phyloP scores from a whole-genome alignment of 257 asterid genomes.

The Plantago major region DNA sequence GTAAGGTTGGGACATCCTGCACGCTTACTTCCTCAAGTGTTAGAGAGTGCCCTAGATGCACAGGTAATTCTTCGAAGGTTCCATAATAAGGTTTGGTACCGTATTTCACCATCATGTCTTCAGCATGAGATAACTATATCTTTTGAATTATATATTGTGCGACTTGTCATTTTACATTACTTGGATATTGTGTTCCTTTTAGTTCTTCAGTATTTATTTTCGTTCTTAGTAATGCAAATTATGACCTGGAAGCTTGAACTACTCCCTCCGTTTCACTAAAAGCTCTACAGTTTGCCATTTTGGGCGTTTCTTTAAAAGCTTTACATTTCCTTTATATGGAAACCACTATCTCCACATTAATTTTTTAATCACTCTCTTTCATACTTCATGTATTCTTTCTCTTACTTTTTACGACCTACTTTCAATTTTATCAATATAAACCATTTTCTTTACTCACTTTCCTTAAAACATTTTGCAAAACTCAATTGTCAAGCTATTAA shows the following conservation, averaged over 20 bases:
- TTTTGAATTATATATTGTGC: constrained; percentile 12
- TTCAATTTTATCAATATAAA: no score
- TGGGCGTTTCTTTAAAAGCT: no score
- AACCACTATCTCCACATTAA: no score
- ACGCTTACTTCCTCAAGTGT: constrained; percentile 91
- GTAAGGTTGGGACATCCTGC: constrained; percentile 99
- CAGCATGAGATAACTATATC: constrained; percentile 10
- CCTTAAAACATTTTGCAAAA: no score
- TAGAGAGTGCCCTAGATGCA: constrained; percentile 93
- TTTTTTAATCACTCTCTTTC: no score
- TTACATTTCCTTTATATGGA: no score
- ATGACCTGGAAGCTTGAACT: constrained; percentile 3
- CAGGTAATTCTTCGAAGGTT: constrained; percentile 49
- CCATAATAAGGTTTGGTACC: constrained; percentile 12
- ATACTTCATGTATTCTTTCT: no score
- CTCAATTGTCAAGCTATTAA: no score
- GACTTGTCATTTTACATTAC: background rate
- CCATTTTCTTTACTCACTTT: no score
- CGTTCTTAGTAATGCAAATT: constrained; percentile 6
- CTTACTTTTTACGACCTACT: no score
- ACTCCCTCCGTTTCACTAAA: no score
- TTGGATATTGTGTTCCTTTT: constrained; percentile 2
- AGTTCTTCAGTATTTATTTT: background rate
- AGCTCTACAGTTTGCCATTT: no score
- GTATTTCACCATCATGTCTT: constrained; percentile 15